phyloP scores from a whole-genome alignment of 2,329 filamentous ascomycete species.

The Phaeosphaeria sp. region DNA sequence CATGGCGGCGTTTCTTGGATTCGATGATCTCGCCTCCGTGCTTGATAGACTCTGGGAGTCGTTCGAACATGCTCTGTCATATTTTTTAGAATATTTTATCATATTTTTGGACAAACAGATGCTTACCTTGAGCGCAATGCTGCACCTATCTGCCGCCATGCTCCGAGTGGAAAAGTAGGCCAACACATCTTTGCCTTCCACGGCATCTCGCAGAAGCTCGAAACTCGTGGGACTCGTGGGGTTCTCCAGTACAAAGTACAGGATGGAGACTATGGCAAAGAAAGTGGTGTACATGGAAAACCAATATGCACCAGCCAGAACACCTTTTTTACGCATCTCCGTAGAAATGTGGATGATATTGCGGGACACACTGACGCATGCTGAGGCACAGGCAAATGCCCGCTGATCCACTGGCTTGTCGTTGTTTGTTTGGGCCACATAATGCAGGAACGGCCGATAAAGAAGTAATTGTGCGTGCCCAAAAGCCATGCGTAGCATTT shows the following conservation, averaged over 20 bases:
- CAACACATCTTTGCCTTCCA: constrained; percentile 83
- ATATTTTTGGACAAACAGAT: background rate
- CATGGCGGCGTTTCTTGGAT: constrained; percentile 48
- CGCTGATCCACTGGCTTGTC: constrained; percentile 70
- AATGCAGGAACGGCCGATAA: constrained; percentile 84
- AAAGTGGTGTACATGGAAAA: constrained; percentile 86
- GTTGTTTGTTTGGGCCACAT: constrained; percentile 68
- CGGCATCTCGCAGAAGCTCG: constrained; percentile 84
- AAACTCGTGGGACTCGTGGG: constrained; percentile 75
- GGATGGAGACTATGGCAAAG: constrained; percentile 78
- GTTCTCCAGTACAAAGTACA: constrained; percentile 83
- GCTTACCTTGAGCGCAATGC: constrained; percentile 75
- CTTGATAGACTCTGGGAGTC: constrained; percentile 76
- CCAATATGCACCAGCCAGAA: constrained; percentile 85
- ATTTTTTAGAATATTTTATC: constrained; percentile 13
- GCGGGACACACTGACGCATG: constrained; percentile 69
- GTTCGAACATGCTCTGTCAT: constrained; percentile 77
- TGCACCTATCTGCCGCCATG: constrained; percentile 87
- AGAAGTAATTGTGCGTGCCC: constrained; percentile 83
- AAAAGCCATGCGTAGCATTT: constrained; percentile 78
- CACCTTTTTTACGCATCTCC: constrained; percentile 75
- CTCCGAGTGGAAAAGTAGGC: constrained; percentile 80
- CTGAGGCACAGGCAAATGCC: constrained; percentile 76
- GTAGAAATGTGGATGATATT: constrained; percentile 82
- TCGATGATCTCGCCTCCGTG: constrained; percentile 35